These are phyloP conservation scores for Trebouxiophyceae sp. DNA, from an alignment of 163 green algal genomes.

Conservation along the genomic window DNA sequence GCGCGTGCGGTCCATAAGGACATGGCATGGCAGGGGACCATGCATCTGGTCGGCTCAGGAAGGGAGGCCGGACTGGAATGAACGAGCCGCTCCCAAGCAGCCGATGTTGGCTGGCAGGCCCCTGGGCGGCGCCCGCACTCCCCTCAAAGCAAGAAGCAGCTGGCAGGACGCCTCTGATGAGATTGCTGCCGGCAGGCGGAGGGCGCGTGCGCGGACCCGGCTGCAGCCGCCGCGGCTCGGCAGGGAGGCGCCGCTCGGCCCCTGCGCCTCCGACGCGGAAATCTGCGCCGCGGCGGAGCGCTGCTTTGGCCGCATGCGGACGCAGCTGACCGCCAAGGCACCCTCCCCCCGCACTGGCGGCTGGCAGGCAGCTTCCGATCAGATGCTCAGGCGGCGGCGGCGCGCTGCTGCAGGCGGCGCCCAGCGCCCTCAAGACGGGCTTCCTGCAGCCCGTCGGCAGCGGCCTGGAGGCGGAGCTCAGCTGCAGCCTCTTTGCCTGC, in stretches of 20 bases:
- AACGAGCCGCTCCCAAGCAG: too few species aligned
- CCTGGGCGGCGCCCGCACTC: too few species aligned
- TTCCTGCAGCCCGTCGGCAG: constrained; percentile 71
- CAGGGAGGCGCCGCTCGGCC: too few species aligned
- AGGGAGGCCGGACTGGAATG: too few species aligned
- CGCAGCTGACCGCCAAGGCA: constrained; percentile 5
- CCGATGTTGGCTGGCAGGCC: too few species aligned
- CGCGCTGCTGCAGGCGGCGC: constrained; percentile 56
- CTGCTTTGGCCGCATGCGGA: constrained; percentile 23
- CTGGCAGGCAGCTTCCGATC: constrained; percentile 3
- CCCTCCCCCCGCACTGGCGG: too few species aligned
- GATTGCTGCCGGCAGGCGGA: neutral
- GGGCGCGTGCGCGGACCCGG: neutral
- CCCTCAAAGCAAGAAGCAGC: too few species aligned
- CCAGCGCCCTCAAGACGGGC: constrained; percentile 69
- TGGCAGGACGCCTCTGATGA: neutral
- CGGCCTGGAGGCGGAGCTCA: constrained; percentile 46
- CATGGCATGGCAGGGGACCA: too few species aligned
- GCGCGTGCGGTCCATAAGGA: too few species aligned
- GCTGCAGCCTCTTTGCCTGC: constrained; percentile 65
- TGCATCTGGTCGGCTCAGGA: too few species aligned
- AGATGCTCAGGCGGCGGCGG: constrained; percentile 28
- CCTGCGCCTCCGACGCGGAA: neutral
- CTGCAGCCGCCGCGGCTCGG: too few species aligned
- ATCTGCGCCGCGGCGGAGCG: constrained; percentile 18